Evolutionary conservation across 176 grass and related monocot species (phyloP), one percentile per base, ranked within the genome.

Genomic region (Lolium rigidum): DNA sequence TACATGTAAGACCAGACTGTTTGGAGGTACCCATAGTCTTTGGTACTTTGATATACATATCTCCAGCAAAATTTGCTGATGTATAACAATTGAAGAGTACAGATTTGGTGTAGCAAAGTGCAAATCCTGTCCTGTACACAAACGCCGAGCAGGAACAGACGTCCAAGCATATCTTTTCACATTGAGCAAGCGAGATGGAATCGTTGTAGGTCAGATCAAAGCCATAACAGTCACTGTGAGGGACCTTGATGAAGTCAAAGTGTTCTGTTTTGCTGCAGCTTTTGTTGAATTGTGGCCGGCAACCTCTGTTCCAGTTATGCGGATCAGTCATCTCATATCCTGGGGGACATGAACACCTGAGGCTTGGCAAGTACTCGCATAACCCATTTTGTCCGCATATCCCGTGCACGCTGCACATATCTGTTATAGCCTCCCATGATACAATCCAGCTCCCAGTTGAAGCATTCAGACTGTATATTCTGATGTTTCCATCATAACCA

Each of bases 381-480:
- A 95, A 79, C 22, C 88, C 93, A 59, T 95, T 88, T 80, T 82
- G 21, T 81, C 93, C 90, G 79, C 93, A 95, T 52, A 95, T 60
- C 22, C 90, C 93, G 18, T 92, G 93, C 17, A 92, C 55, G 18
- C 90, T 11, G 1, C 90, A 94, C 47, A 58, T 46, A 63, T 78
- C 17, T 68, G 76, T 15, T 48, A 95, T 70, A 57, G 90, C 85
- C 48, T 85, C 59, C 93, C 93, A 92, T 79, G 93, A 85, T 22
- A 87, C 25, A 1, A 46, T 59, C 90, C 90, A 92, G 60, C 44
- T 81, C 51, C 83, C 83, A 46, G 47, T 39, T 1, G 79, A 84
- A 6, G 21, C 10, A 39, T 81, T 87, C 73, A 89, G 69, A 58
- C 87, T 92, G 47, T 92, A 92, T 66, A 92, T 79, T 74, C 87